A percentile compares a stretch with the other conserved stretches of the same genome.
Evolutionary conservation across 208 protist genomes (phyloP).

Genomic region (Trypanosomatidae sp.): DNA sequence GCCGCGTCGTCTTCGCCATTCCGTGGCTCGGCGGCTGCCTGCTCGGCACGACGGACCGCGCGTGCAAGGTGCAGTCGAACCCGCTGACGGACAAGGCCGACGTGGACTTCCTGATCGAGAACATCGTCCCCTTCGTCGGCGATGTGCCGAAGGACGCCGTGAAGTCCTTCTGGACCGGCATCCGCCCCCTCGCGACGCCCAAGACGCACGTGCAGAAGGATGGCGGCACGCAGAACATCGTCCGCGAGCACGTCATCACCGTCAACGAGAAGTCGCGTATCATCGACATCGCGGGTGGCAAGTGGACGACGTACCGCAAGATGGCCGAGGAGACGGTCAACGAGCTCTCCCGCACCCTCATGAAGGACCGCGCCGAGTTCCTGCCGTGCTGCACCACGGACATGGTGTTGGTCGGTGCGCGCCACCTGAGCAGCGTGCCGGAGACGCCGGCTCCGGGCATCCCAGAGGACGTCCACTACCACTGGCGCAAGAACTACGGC

Average conservation of each 20-base stretch:
- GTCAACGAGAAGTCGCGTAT: conserved; percentile 57
- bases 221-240: conserved; percentile 74
- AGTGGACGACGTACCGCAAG: conserved; percentile 97
- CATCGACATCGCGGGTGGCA: conserved; percentile 92
- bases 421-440: conserved; percentile 46
- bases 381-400: conserved; percentile 73
- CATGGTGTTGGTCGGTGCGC: conserved; percentile 79
- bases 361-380: conserved; percentile 32
- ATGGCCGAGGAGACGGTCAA: conserved; percentile 94
- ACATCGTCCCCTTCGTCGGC: conserved; percentile 60
- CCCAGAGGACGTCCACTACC: conserved; percentile 63
- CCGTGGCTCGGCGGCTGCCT: conserved; percentile 94
- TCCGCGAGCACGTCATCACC: conserved; percentile 94
- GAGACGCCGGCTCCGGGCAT: conserved; percentile 22
- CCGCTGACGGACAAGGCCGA: conserved; percentile 61
- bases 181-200: conserved; percentile 72
- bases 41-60: conserved; percentile 93
- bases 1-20: conserved; percentile 93
- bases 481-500: conserved; percentile 72
- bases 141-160: conserved; percentile 61
- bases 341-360: conserved; percentile 42
- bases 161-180: conserved; percentile 84
- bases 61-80: conserved; percentile 57
- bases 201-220: conserved; percentile 16
- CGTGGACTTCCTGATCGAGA: conserved; percentile 88